These are phyloP conservation scores for Tephrocybe sp. DNA, from an alignment of 768 basidiomycete genomes.

Conservation along the genomic window DNA sequence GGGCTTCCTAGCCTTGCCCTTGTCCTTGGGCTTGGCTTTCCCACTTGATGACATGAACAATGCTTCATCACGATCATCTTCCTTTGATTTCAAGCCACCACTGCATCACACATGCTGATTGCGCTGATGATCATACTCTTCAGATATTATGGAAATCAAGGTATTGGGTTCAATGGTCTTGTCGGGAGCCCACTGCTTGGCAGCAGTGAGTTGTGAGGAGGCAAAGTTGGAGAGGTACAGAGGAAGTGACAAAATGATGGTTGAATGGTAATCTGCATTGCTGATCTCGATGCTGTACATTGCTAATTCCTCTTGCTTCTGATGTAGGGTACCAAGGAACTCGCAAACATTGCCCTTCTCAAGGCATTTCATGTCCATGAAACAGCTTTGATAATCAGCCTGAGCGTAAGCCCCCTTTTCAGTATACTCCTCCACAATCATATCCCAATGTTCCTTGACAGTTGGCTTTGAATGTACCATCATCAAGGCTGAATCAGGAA, in stretches of 20 bases:
- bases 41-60: background rate
- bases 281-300: slow-evolving; percentile 28
- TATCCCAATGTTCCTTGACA: slow-evolving; percentile 29
- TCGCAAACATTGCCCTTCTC: slow-evolving; percentile 26
- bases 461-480: slow-evolving; percentile 20
- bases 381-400: slow-evolving; percentile 24
- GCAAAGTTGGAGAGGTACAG: slow-evolving; percentile 27
- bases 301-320: slow-evolving; percentile 23
- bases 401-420: slow-evolving; percentile 31
- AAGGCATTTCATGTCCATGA: slow-evolving; percentile 28
- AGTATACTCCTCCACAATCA: slow-evolving; percentile 30
- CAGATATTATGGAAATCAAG: slow-evolving; percentile 24
- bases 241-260: slow-evolving; percentile 31
- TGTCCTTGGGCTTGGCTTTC: slow-evolving; percentile 14
- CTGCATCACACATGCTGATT: too few relatives aligned
- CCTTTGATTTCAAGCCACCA: too few relatives aligned
- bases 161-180: slow-evolving; percentile 18
- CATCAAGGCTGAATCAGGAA: slow-evolving; percentile 31
- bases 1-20: slow-evolving; percentile 17
- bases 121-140: slow-evolving; percentile 26
- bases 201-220: slow-evolving; percentile 21
- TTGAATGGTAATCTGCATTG: slow-evolving; percentile 30
- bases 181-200: slow-evolving; percentile 11
- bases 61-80: too few relatives aligned
- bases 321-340: slow-evolving; percentile 24